These are phyloP conservation scores for Venturia aucupariae DNA, from an alignment of 2,329 filamentous ascomycete species.

Conservation along the genomic window DNA sequence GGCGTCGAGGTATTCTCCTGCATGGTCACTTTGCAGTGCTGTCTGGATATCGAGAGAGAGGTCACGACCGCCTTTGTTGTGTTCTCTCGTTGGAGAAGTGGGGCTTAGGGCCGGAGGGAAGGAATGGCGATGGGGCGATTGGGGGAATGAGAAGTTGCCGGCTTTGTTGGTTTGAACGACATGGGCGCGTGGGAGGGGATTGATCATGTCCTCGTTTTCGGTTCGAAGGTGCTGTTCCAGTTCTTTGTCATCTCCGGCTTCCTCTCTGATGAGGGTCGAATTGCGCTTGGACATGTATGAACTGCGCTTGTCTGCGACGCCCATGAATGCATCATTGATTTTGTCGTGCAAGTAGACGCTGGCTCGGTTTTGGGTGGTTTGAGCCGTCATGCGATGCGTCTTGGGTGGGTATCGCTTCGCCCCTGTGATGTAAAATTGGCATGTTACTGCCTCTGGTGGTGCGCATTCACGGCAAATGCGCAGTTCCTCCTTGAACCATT, in stretches of 20 bases:
- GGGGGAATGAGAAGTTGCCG: neutral
- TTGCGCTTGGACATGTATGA: constrained; percentile 50
- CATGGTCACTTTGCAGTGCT: constrained; percentile 24
- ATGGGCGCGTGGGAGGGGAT: constrained; percentile 60
- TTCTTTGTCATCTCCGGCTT: constrained; percentile 70
- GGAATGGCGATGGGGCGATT: neutral
- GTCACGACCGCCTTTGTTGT: constrained; percentile 19
- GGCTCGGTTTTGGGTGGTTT: constrained; percentile 34
- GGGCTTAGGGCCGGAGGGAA: constrained; percentile 30
- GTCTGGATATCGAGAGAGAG: constrained; percentile 28
- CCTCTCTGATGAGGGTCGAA: constrained; percentile 71
- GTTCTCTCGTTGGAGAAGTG: constrained; percentile 17
- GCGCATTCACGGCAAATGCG: constrained; percentile 85
- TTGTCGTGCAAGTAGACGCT: constrained; percentile 75
- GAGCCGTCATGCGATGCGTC: constrained; percentile 14
- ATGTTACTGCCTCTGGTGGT: constrained; percentile 78
- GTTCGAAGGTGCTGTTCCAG: constrained; percentile 68
- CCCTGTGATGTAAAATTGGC: constrained; percentile 89
- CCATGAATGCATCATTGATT: constrained; percentile 78
- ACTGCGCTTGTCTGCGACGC: constrained; percentile 64
- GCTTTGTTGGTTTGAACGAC: constrained; percentile 17
- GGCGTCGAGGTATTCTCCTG: constrained; percentile 25
- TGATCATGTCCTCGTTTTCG: constrained; percentile 78
- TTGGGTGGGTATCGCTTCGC: constrained; percentile 48
- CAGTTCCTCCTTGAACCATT: constrained; percentile 95